Evolutionary conservation across 495 filamentous ascomycete genomes (phyloP), one percentile per base, ranked within the genome.

Genomic region (Penicillium pancosmium): DNA sequence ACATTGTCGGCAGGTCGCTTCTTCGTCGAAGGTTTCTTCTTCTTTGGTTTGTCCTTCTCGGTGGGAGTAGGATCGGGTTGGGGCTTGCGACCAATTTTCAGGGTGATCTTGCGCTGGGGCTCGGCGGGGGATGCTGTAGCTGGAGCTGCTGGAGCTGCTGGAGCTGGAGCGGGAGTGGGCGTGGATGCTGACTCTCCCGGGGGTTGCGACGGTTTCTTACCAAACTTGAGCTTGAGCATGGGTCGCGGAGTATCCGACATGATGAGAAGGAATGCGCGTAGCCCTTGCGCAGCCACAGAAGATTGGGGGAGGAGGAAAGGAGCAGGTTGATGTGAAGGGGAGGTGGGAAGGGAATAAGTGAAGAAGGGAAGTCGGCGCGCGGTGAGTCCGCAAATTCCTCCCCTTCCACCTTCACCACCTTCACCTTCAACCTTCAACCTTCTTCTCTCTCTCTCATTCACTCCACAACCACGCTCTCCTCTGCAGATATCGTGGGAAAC

Each of bases 171-270:
- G 3, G 46, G 12, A 5, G 15, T 19, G 7, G 41, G 5, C 2
- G 41, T 16, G 7, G 41, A 44, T 16, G 15, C 15, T 10, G 41
- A 44, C 4, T 50, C 61, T 9, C 62, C 64, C 15, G 71, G 59
- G 23, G 64, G 64, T n/a, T 66, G 51, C 25, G 73, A 61, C 18
- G 75, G 56, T 55, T 76, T 76, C 62, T 76, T 78, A 50, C 72
- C 68, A 51, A 83, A 79, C 54, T 75, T 80, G 64, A 85, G 77
- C 59, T 84, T 85, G 13, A 85, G 63, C 9, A 74, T 70, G 46
- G 78, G 77, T 50, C 72, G 76, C 60, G 56, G 69, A 68, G 59
- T 38, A 50, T 77, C 73, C 36, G 76, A 73, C 77, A 79, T 78
- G 57, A 50, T 67, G 56, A 25, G 18, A 51, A 35, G 7, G 16